A percentile compares a stretch with the other conserved stretches of the same genome.
phyloP scores from a whole-genome alignment of 2,329 filamentous ascomycete species.

The Phialophora macrospora region DNA sequence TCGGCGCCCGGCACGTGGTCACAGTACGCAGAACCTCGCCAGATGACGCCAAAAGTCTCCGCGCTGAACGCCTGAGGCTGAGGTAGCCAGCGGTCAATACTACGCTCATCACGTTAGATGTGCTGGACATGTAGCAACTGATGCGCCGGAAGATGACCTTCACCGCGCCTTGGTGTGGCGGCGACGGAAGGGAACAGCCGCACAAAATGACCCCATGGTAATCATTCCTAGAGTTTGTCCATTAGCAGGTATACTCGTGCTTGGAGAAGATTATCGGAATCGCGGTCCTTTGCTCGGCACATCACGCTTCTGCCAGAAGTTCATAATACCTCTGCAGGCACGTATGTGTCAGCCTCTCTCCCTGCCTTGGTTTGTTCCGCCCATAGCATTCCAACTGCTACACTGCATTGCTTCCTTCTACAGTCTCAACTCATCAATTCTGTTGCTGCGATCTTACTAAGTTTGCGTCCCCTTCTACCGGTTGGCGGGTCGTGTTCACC shows the following conservation, averaged over 20 bases:
- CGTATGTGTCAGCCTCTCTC: conserved; percentile 31
- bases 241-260: neutral
- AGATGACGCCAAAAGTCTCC: conserved; percentile 26
- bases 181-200: conserved; percentile 18
- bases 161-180: conserved; percentile 23
- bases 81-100: conserved; percentile 1
- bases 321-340: conserved; percentile 28
- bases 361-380: conserved; percentile 22
- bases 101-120: conserved; percentile 13
- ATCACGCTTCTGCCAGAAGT: conserved; percentile 23
- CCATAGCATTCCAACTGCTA: conserved; percentile 11
- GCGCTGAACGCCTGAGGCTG: conserved; percentile 25
- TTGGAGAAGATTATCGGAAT: conserved; percentile 24
- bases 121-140: conserved; percentile 13
- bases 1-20: conserved; percentile 26
- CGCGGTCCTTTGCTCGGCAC: conserved; percentile 20
- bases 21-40: neutral
- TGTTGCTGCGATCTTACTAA: conserved; percentile 35
- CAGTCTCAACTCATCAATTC: conserved; percentile 25
- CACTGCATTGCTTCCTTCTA: conserved; percentile 17
- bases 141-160: conserved; percentile 26
- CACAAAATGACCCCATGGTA: conserved; percentile 17
- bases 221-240: conserved; percentile 23
- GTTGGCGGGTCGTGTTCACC: conserved; percentile 22
- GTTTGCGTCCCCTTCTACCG: conserved; percentile 25